Evolutionary conservation across 345 rosid species (phyloP).

Genomic region (Populus euphratica): DNA sequence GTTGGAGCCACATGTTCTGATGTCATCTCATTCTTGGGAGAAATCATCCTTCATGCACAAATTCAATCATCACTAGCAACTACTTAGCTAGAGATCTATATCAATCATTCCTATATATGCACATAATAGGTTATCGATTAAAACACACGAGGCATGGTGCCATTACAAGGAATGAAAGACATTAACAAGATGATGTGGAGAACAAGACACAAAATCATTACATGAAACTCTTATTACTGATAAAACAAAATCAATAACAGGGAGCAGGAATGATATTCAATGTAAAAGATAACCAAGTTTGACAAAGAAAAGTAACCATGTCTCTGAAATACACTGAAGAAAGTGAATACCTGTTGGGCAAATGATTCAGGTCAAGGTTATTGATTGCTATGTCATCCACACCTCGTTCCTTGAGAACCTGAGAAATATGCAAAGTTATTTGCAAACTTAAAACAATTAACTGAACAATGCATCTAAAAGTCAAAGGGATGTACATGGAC

Average conservation of each 20-base stretch:
- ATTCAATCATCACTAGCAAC: not conserved
- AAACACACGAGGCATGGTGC: too few species aligned
- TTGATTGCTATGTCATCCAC: constrained; percentile 17
- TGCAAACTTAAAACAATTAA: not conserved
- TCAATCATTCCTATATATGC: too few species aligned
- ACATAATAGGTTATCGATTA: too few species aligned
- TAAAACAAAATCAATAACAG: too few species aligned
- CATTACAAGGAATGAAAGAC: too few species aligned
- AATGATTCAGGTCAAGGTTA: constrained; percentile 7
- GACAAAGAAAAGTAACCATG: too few species aligned
- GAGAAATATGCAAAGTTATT: not conserved
- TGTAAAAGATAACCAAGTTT: too few species aligned
- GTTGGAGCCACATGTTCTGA: constrained; percentile 8
- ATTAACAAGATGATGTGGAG: too few species aligned
- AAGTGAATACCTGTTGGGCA: constrained; percentile 6
- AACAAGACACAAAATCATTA: too few species aligned
- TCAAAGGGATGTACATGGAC: too few species aligned
- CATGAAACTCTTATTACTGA: too few species aligned
- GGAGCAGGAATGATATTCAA: too few species aligned
- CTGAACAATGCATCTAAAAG: not conserved
- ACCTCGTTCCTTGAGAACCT: constrained; percentile 31
- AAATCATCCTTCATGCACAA: constrained; percentile 16
- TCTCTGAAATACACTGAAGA: not conserved
- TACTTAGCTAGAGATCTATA: not conserved
- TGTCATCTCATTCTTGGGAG: constrained; percentile 13